phyloP scores from a whole-genome alignment of 306 rosid genomes.

The Dalbergia cochinchinensis region DNA sequence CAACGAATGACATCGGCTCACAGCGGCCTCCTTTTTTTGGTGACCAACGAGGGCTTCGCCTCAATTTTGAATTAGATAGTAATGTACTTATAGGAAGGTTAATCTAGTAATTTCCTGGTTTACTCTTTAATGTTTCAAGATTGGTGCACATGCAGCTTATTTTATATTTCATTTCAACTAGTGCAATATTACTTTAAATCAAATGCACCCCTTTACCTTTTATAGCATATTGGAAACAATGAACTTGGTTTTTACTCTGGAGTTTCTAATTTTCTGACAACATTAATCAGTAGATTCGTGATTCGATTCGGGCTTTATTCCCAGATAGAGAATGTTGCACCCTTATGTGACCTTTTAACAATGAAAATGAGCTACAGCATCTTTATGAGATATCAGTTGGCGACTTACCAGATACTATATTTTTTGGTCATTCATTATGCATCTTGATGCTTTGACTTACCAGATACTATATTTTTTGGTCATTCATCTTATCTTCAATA shows the following conservation, averaged over 20 bases:
- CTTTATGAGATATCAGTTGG: constrained; percentile 86
- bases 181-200: constrained; percentile 6
- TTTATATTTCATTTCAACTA: constrained; percentile 9
- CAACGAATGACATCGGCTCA: no score
- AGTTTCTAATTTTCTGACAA: constrained; percentile 45
- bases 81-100: constrained; percentile 12
- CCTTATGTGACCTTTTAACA: constrained; percentile 89
- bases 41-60: no score
- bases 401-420: constrained; percentile 15
- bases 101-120: constrained; percentile 4
- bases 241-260: constrained; percentile 21
- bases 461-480: not conserved
- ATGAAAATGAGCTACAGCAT: constrained; percentile 85
- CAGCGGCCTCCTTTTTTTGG: no score
- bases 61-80: no score
- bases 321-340: constrained; percentile 97
- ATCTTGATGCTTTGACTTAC: constrained; percentile 14
- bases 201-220: constrained; percentile 4
- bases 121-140: constrained; percentile 3
- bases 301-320: constrained; percentile 89
- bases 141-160: not conserved
- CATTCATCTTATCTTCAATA: constrained; percentile 18
- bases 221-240: constrained; percentile 1
- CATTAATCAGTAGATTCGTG: constrained; percentile 74
- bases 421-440: constrained; percentile 1